Conservation (phyloP, 176 grass and related monocot species). For the Carex kokanica region DNA sequence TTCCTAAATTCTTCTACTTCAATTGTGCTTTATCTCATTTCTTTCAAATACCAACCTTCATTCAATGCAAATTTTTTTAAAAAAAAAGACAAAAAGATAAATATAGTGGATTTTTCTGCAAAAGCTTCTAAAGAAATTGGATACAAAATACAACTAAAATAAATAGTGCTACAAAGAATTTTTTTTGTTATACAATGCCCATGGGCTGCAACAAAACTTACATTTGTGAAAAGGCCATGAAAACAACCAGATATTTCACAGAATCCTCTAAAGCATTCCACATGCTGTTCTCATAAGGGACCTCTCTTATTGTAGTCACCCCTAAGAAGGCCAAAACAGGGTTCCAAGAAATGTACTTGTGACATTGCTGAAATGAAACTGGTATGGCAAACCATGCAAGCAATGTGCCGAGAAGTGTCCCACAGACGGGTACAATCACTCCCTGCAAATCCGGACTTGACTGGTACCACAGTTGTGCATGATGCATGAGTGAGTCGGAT, state of each 20-base stretch:
- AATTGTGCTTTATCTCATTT: background rate
- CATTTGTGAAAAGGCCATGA: slow-evolving; percentile 93
- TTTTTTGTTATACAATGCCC: slow-evolving; percentile 5
- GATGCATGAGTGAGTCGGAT: slow-evolving; percentile 43
- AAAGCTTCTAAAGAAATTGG: slow-evolving; percentile 8
- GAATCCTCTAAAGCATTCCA: slow-evolving; percentile 86
- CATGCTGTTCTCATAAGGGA: slow-evolving; percentile 64
- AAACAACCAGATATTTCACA: slow-evolving; percentile 74
- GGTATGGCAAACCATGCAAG: slow-evolving; percentile 82
- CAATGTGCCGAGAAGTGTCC: slow-evolving; percentile 61
- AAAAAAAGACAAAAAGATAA: background rate
- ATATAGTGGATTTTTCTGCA: background rate
- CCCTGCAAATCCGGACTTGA: slow-evolving; percentile 58
- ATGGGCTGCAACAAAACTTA: slow-evolving; percentile 32
- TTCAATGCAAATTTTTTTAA: background rate
- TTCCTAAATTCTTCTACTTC: background rate
- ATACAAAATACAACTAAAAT: background rate
- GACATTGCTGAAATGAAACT: slow-evolving; percentile 53
- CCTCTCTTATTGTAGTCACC: slow-evolving; percentile 37
- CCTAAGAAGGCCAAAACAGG: slow-evolving; percentile 50
- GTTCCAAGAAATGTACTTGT: slow-evolving; percentile 55
- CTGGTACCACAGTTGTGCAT: slow-evolving; percentile 50
- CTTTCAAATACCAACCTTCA: background rate
- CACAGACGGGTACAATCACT: slow-evolving; percentile 57
- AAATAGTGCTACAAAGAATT: slow-evolving; percentile 17